Base-by-base conservation (phyloP, 2,329 filamentous ascomycete genomes). In the Orbilia quercus region DNA sequence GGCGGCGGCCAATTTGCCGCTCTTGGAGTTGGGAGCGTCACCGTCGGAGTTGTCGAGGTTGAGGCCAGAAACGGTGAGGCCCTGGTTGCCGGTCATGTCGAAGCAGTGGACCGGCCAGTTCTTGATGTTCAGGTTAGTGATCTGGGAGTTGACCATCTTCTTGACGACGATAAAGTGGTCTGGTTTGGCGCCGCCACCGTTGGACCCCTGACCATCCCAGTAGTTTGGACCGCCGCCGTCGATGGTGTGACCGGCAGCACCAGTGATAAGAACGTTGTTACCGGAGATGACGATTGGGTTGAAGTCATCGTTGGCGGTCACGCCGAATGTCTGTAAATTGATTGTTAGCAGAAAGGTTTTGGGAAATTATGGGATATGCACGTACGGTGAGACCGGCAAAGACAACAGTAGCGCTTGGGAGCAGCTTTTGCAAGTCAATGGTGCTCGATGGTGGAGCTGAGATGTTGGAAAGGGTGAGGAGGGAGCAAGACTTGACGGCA, bases 171-270 rank as follows among this genome's bases (percentile, higher is more conserved):
- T 85, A 81, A 86, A 84, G 80, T 83, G 58, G 34, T 63, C 79
- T 44, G 81, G 80, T 79, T 82, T 81, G 42, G 75, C 78, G 74
- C 78, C 78, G 45, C 81, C 81, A 18, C 81, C 80, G 59, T 81
- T 82, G 75, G 75, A 76, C 42, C 81, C 81, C 73, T 80, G 28
- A 18, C 83, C 82, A 76, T 90, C 87, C 88, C 87, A 90, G 84
- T 85, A 89, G 28, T 81, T 79, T 14, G 82, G 77, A 40, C 87
- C 87, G 42, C 85, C 82, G 65, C 86, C 85, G 76, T 90, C 82
- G 57, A 90, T 83, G 16, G 82, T 79, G 74, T 82, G 82, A 18
- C 84, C 87, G 0, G 80, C 75, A 16, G 84, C 84, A 53, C 85
- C 85, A 6, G 81, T 82, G 40, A 89, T 82, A 28, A 82, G 83